These are phyloP conservation scores for Pilobolus umbonatus DNA, from an alignment of 192 early-diverging fungal species.

Conservation along the genomic window DNA sequence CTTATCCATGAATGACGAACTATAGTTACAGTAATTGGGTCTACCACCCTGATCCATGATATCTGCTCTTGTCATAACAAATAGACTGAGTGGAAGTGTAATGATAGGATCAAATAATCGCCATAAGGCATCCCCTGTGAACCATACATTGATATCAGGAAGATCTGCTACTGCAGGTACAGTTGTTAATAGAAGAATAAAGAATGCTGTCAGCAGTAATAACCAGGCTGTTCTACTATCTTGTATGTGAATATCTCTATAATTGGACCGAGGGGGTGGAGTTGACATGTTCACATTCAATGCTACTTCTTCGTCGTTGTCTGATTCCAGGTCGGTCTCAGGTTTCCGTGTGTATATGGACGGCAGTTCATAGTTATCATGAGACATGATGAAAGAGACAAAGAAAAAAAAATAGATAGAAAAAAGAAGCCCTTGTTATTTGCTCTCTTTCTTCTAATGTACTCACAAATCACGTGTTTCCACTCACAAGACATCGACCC, in stretches of 20 bases:
- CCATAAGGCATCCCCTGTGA: conserved; percentile 29
- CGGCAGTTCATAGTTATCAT: conserved; percentile 15
- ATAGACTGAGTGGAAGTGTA: conserved; percentile 30
- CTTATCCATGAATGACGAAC: neutral
- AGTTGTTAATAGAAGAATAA: conserved; percentile 26
- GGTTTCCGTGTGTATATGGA: conserved; percentile 4
- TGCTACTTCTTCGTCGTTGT: conserved; percentile 5
- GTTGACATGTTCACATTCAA: neutral
- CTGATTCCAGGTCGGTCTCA: neutral
- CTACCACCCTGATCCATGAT: conserved; percentile 19
- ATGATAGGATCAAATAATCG: conserved; percentile 34
- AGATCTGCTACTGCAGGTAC: conserved; percentile 25
- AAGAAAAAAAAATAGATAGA: neutral
- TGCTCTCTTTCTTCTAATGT: too few relatives aligned
- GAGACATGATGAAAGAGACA: conserved; percentile 5
- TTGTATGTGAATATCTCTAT: conserved; percentile 1
- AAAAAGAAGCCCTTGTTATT: neutral
- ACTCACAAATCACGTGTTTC: too few relatives aligned
- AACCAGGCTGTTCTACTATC: conserved; percentile 20
- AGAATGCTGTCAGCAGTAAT: conserved; percentile 18
- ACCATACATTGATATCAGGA: conserved; percentile 27
- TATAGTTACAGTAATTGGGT: conserved; percentile 27
- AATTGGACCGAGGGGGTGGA: neutral
- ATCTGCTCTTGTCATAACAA: conserved; percentile 26
- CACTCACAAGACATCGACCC: too few relatives aligned